These are phyloP conservation scores for Zalaria obscura DNA, from an alignment of 2,329 filamentous ascomycete species.

Conservation along the genomic window DNA sequence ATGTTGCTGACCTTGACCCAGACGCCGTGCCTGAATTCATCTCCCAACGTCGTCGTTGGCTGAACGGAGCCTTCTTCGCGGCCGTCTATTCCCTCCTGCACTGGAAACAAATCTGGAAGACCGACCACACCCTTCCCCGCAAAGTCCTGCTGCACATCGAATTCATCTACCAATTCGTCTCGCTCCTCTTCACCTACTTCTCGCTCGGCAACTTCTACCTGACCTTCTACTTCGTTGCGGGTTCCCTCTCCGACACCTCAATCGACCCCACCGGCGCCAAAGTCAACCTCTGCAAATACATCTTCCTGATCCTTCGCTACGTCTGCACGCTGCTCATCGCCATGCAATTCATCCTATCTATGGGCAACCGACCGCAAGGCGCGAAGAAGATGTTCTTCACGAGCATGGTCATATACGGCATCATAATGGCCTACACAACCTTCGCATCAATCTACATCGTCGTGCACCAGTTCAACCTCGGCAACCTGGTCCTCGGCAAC, in stretches of 20 bases:
- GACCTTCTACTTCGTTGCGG: constrained; percentile 95
- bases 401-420: constrained; percentile 75
- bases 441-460: constrained; percentile 87
- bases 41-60: constrained; percentile 88
- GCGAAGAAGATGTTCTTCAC: constrained; percentile 79
- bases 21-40: constrained; percentile 94
- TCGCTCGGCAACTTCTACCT: constrained; percentile 96
- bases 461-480: constrained; percentile 51
- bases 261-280: constrained; percentile 70
- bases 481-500: constrained; percentile 51
- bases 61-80: constrained; percentile 97
- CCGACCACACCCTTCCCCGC: constrained; percentile 77
- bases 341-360: constrained; percentile 89
- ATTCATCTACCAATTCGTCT: constrained; percentile 87
- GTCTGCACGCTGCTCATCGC: constrained; percentile 75
- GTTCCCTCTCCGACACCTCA: constrained; percentile 63
- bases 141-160: constrained; percentile 90
- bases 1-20: constrained; percentile 16
- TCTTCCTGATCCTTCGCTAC: constrained; percentile 81
- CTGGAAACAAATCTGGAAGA: constrained; percentile 82
- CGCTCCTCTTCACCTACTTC: constrained; percentile 92
- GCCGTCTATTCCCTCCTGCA: constrained; percentile 95
- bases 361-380: constrained; percentile 92
- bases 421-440: constrained; percentile 93
- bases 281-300: constrained; percentile 65